Evolutionary conservation across 768 basidiomycete genomes (phyloP), one percentile per base, ranked within the genome.

Genomic region (Dioszegia crocea): DNA sequence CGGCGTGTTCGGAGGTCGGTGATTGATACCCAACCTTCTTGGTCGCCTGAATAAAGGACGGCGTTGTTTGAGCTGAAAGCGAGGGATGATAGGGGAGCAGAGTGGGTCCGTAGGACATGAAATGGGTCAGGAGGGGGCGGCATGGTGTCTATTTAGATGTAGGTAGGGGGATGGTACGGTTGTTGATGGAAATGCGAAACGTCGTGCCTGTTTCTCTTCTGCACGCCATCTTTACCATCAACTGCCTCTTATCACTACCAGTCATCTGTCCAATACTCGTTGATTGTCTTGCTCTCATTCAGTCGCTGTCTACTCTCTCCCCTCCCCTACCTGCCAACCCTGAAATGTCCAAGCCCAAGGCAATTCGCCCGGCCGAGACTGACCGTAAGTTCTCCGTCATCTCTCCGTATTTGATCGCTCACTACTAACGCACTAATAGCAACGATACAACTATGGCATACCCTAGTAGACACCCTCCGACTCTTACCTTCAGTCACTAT

Each of bases 1-100:
- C 94, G 84, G 17, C 92, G 80, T 0, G 85, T 84, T 26, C 83
- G 80, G 2, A 91, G 85, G 41, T 89, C 88, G 3, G 87, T 89
- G 57, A 88, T 78, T 3, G 85, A 82, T 23, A 92, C 84, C n/a
- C 78, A 82, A 2, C 94, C 94, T 17, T 85, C 82, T 4, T 82
- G 79, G 67, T 98, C 94, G 2, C 87, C 92, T 6, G 93, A 89
- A 77, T 91, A 93, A 4, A 98, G 78, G 17, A 88, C 80, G 62
- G 88, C 84, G 69, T 91, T 89, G 71, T 88, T 84, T 3, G 79
- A 64, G 0, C 90, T 89, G 67, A 91, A 78, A 43, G 77, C 80
- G 33, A 93, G 55, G 0, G 83, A 78, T 54, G 79, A 83, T 52
- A 94, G 76, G 16, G 86, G 82, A 3, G 84, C 79, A 0, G 81